Evolutionary conservation across 352 stramenopile species (phyloP), one percentile per base, ranked within the genome.

Genomic region (Phytophthora ramorum): DNA sequence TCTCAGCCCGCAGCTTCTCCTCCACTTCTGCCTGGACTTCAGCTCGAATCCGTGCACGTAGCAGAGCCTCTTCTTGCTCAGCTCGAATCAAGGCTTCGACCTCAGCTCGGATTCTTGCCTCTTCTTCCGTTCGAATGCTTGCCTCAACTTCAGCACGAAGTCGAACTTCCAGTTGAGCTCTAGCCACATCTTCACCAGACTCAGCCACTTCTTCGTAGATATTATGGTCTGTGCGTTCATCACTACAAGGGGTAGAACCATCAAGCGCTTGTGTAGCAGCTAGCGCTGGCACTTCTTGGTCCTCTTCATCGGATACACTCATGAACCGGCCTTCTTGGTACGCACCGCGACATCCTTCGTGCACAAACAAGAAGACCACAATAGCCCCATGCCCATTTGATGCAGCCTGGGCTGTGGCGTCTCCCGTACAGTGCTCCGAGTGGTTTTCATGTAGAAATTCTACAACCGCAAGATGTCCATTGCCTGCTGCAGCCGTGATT

Each of bases 11-110:
- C 51, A 68, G 63, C 35, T 63, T 68, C 35, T 57, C 24, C 60
- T 68, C 52, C 43, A 68, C 60, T 49, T 63, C 51, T 17, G 19
- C 26, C 28, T 66, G 58, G 5, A 66, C 61, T 46, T 61, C 58
- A 41, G 40, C 50, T 66, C 58, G 58, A 34, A 66, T 66, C 34
- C 26, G 58, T 14, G 22, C 38, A 16, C 50, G 49, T 14, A 61
- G 49, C 9, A 66, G 46, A 19, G 13, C 22, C 14, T 66, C 49
- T 37, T 61, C 49, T 50, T 66, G 58, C 22, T 66, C 58, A 28
- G 58, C 58, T 49, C 17, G 50, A 49, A 66, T 19, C 7, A 41
- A 13, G 2, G 41, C 32, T 20, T 66, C 41, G 4, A 66, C 58
- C 30, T 66, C 58, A 43, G 50, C 58, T 54, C 58, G 40, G n/a